phyloP scores from a whole-genome alignment of 257 asterid genomes.

The Linderniella brevidens region DNA sequence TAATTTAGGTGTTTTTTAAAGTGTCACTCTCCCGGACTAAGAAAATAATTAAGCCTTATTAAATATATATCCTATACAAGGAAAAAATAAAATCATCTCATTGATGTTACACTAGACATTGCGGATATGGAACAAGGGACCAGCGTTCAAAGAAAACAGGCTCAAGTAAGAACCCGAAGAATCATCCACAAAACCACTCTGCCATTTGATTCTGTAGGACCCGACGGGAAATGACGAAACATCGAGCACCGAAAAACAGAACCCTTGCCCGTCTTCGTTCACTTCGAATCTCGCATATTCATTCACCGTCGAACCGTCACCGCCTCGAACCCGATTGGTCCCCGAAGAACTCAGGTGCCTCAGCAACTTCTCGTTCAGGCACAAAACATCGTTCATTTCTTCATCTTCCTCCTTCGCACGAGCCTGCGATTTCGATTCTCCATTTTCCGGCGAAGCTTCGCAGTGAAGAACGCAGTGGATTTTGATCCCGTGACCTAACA shows the following conservation, averaged over 20 bases:
- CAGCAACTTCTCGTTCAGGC: constrained; percentile 32
- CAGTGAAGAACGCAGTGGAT: constrained; percentile 50
- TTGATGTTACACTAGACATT: too few relatives aligned
- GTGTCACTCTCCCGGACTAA: too few relatives aligned
- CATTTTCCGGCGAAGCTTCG: constrained; percentile 8
- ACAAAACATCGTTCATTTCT: constrained; percentile 25
- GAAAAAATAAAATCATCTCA: too few relatives aligned
- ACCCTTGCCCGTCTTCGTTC: constrained; percentile 51
- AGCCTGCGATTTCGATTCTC: constrained; percentile 13
- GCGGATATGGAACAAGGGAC: constrained; percentile 20
- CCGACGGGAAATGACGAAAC: constrained; percentile 47
- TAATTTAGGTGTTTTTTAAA: too few relatives aligned
- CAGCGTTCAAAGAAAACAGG: constrained; percentile 36
- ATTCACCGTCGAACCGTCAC: constrained; percentile 13
- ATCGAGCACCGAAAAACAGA: constrained; percentile 69
- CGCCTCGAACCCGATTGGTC: constrained; percentile 7
- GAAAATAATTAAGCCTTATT: too few relatives aligned
- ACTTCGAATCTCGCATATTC: constrained; percentile 34
- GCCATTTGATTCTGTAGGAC: constrained; percentile 60
- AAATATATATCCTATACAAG: too few relatives aligned
- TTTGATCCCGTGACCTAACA: constrained; percentile 19
- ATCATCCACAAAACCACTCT: constrained; percentile 38
- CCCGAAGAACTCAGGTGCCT: constrained; percentile 23
- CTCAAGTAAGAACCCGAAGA: constrained; percentile 51
- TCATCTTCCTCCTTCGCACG: constrained; percentile 15